These are phyloP conservation scores for Hippophae rhamnoides DNA, from an alignment of 306 rosid species.

Conservation along the genomic window DNA sequence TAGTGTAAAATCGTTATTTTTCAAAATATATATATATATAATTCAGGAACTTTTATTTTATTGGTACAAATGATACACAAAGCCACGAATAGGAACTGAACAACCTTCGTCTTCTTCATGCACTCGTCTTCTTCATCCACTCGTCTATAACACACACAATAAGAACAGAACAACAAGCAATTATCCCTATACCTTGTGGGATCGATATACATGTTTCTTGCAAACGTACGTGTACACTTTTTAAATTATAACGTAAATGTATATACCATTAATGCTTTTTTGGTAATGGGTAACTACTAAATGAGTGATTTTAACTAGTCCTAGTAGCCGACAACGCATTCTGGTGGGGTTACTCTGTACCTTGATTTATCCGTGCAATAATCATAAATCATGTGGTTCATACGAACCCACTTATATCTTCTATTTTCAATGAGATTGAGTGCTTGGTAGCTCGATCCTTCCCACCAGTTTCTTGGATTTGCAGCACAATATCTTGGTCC, in stretches of 20 bases:
- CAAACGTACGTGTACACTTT: too few species aligned
- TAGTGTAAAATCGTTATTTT: too few species aligned
- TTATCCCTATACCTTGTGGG: too few species aligned
- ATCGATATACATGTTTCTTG: too few species aligned
- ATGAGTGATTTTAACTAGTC: background rate
- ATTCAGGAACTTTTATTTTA: slow-evolving; percentile 6
- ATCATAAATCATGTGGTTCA: slow-evolving; percentile 75
- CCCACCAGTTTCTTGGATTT: slow-evolving; percentile 80
- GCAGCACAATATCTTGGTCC: slow-evolving; percentile 56
- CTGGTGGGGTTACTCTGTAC: slow-evolving; percentile 52
- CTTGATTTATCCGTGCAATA: slow-evolving; percentile 77
- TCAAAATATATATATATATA: too few species aligned
- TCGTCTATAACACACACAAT: background rate
- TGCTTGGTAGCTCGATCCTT: slow-evolving; percentile 42
- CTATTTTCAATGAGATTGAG: slow-evolving; percentile 46
- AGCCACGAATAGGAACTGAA: slow-evolving; percentile 3
- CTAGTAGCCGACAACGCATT: slow-evolving; percentile 55
- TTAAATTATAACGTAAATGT: background rate
- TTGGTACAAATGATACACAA: slow-evolving; percentile 11
- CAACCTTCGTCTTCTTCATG: background rate
- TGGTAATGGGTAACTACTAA: background rate
- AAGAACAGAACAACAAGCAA: background rate
- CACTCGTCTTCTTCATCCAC: background rate
- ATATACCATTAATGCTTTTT: slow-evolving; percentile 7
- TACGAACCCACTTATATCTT: slow-evolving; percentile 77